Base-by-base conservation (phyloP, 2,329 filamentous ascomycete species). In the Talaromyces amestolkiae region DNA sequence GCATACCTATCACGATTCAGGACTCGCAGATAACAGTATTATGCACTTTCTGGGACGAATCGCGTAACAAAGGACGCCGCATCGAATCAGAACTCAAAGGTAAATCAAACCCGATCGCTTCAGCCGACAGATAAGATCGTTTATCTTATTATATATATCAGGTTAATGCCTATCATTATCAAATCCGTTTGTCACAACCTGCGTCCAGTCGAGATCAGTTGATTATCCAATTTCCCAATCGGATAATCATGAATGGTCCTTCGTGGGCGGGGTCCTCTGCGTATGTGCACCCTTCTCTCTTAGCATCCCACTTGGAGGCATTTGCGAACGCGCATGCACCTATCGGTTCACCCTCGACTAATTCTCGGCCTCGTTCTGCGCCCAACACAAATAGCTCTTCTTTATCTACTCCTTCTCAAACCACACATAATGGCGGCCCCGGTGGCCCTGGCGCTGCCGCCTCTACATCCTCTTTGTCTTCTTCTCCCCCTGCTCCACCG, bases 391-490 rank as follows among this genome's bases (percentile, higher is more conserved):
- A 58, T 39, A 35, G 24, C n/a, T 24, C 47, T 33, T 45, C 58
- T 19, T 19, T 65, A 41, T 63, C 61, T 17, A 56, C 39, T 17
- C 27, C 49, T 22, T 61, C 64, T 6, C 37, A 61, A 17, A 35
- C 22, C 33, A 22, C 33, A 56, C 19, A 58, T 47, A 53, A 35
- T 54, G 45, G 47, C 19, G 72, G 72, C 58, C 68, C 68, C 54
- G 68, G 65, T 24, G 67, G 68, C 37, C 58, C 77, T 58, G 72
- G 72, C 58, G 69, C 69, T 53, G 68, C 64, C 27, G 67, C 68
- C 51, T 71, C 74, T 37, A 72, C 72, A 24, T 75, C 75, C 39
- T 77, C 77, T 45, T 74, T 75, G 45, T 77, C 77, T 51, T 78
- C 76, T 51, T 66, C 76, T 61, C 22, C 76, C 60, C 22, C 73